Base-by-base conservation (phyloP, 164 flowering plant genomes). In the Piper longum region DNA sequence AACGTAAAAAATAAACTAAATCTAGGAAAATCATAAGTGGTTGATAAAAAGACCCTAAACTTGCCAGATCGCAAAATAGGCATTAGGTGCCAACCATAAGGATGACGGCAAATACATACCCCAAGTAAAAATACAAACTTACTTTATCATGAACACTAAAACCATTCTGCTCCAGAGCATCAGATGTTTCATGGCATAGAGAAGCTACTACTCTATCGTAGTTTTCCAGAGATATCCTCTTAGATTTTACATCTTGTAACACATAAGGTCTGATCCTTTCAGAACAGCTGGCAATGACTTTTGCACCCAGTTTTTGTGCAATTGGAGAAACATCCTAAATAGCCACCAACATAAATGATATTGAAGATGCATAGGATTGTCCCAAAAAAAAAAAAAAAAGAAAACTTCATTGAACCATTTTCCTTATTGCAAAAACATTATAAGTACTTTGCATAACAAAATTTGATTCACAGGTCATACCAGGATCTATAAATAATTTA, bases 281-380 rank as follows among this genome's bases (percentile, higher is more conserved):
- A n/a, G 86, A 79, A 71, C 84, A 87, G 42, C 66, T 81, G 43
- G 60, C 66, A 67, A 90, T 71, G 4, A 93, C 97, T 75, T 75
- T 82, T 72, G 87, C 86, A 18, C 71, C 92, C 78, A 93, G 67
- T 59, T 71, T 82, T 62, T 65, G 70, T 51, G 99, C 85, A 71
- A 81, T 60, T 57, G 95, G 85, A 7, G 72, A 60, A 68, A 78
- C 72, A 66, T 78, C 82, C 97, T 89, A 58, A 61, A 69, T n/a
- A 36, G 52, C 9, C 52, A 48, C 52, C 52, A 48, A 26, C 36
- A 5, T 9, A 14, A 48, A 48, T 5, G 14, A 9, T 48, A 48
- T 48, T 3, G 36, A 26, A 26, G 36, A 26, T 26, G 36, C 36
- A 26, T 2, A 26, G 36, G 36, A 26, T 26, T 26, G 36, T 26